Base-by-base conservation (phyloP, 2,329 filamentous ascomycete genomes). In the Dryadomyces quercus-mongolicae region DNA sequence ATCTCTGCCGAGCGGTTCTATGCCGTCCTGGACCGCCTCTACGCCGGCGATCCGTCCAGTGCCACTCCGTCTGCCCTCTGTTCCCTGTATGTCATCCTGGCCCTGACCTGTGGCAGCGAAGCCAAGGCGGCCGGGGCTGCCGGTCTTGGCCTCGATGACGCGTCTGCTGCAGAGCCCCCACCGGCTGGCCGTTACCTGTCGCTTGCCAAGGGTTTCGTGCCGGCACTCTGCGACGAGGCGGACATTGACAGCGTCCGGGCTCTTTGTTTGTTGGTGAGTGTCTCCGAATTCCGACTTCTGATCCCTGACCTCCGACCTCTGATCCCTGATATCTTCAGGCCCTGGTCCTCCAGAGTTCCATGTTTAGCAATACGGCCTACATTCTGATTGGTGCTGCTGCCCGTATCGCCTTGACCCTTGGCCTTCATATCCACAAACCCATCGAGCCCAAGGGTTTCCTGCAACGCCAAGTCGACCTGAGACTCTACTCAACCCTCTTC, bases 101-200 rank as follows among this genome's bases (percentile, higher is more conserved):
- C 63, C 0, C 52, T 64, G 45, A 64, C 62, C 1, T 62, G 61
- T 31, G 62, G 63, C 48, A 64, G 62, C 43, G 62, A 64, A 54
- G 61, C 61, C 1, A 38, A 38, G 22, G 47, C 16, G 36, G 36
- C 21, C 36, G 15, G 15, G 18, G 18, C 10, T 42, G 50, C 54
- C 34, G 56, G 49, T 2, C n/a, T 20, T 46, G 43, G 16, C 46
- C 25, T 49, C 46, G 13, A 45, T 43, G 48, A 51, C 51, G 31
- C 51, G 20, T 10, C 53, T 22, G 16, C 56, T 53, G 45, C 46
- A 1, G 58, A n/a, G 1, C 55, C 56, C 5, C 53, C 59, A 1
- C 58, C 59, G 2, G 60, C 61, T 0, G 55, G 57, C 6, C 55
- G 53, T 48, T 64, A 64, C 25, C 55, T 64, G 1, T 56, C 58